phyloP scores from a whole-genome alignment of 495 filamentous ascomycete species.

The Echria macrotheca region DNA sequence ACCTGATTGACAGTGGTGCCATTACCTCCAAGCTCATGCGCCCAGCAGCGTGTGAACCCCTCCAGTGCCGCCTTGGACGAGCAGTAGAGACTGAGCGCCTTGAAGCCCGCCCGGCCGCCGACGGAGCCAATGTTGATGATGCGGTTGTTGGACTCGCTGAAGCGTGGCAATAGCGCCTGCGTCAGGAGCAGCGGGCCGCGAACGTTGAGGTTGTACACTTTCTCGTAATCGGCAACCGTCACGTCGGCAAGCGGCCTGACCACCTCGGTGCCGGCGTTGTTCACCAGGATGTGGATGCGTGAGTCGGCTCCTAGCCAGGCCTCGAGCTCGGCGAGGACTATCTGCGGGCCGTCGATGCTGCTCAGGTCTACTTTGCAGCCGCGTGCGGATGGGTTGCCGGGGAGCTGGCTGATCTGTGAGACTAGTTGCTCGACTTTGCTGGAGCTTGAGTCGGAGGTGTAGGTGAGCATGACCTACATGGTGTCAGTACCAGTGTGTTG shows the following conservation, averaged over 20 bases:
- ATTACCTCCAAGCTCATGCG: constrained; percentile 56
- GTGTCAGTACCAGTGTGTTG: background rate
- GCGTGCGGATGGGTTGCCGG: background rate
- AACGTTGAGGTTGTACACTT: constrained; percentile 50
- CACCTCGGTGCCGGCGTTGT: constrained; percentile 51
- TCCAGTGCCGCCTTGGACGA: constrained; percentile 64
- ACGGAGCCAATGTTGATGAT: constrained; percentile 54
- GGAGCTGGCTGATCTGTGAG: background rate
- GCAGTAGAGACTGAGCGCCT: constrained; percentile 43
- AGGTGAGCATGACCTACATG: constrained; percentile 10
- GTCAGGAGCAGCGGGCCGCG: constrained; percentile 59
- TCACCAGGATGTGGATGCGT: constrained; percentile 50
- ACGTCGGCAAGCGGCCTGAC: constrained; percentile 46
- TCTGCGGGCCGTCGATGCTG: background rate
- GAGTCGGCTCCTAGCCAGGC: constrained; percentile 5
- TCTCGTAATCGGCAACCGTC: constrained; percentile 55
- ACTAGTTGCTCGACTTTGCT: background rate
- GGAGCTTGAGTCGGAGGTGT: constrained; percentile 7
- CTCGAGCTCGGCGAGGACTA: constrained; percentile 6
- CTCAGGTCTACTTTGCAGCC: constrained; percentile 13
- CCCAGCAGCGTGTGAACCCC: constrained; percentile 57
- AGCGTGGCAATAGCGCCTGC: constrained; percentile 49
- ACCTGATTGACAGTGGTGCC: constrained; percentile 60
- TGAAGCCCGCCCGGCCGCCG: constrained; percentile 36
- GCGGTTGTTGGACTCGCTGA: constrained; percentile 37